Percentiles rank a stretch among this genome's conserved stretches.
phyloP scores from a whole-genome alignment of 306 rosid species.

The Trichosanthes truncata region DNA sequence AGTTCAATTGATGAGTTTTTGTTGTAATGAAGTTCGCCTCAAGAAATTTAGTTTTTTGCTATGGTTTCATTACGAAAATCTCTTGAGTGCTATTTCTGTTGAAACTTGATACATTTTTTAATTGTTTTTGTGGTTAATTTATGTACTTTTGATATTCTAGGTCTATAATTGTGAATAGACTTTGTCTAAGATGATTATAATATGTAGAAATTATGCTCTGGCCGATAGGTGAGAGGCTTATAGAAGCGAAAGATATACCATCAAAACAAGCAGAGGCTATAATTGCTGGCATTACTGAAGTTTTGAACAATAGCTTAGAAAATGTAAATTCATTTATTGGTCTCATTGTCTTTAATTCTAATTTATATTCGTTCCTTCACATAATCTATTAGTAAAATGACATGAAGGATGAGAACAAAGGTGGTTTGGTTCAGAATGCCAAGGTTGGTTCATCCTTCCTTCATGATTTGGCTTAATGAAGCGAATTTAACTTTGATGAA shows the following conservation, averaged over 20 bases:
- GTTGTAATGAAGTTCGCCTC: not conserved
- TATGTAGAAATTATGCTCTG: slow-evolving; percentile 1
- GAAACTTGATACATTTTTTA: too few species aligned
- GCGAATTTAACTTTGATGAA: too few species aligned
- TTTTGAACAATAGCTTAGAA: slow-evolving; percentile 44
- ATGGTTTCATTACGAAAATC: too few species aligned
- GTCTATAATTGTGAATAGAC: not conserved
- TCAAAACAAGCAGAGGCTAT: slow-evolving; percentile 59
- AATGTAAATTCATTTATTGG: too few species aligned
- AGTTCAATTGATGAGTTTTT: too few species aligned
- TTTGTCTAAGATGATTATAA: not conserved
- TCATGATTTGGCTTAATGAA: too few species aligned
- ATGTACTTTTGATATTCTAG: not conserved
- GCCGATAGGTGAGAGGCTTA: slow-evolving; percentile 33
- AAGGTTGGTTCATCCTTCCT: slow-evolving; percentile 42
- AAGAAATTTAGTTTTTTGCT: not conserved
- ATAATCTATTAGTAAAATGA: too few species aligned
- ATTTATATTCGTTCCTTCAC: too few species aligned
- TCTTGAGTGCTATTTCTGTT: too few species aligned
- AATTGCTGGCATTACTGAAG: slow-evolving; percentile 37
- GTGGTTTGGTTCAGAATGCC: slow-evolving; percentile 78
- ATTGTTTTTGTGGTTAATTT: not conserved
- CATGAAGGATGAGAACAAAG: slow-evolving; percentile 80
- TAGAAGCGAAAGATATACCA: slow-evolving; percentile 47
- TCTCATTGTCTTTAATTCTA: slow-evolving; percentile 34